Conservation (phyloP, 179 eudicot species). For the Camellia oleifera region DNA sequence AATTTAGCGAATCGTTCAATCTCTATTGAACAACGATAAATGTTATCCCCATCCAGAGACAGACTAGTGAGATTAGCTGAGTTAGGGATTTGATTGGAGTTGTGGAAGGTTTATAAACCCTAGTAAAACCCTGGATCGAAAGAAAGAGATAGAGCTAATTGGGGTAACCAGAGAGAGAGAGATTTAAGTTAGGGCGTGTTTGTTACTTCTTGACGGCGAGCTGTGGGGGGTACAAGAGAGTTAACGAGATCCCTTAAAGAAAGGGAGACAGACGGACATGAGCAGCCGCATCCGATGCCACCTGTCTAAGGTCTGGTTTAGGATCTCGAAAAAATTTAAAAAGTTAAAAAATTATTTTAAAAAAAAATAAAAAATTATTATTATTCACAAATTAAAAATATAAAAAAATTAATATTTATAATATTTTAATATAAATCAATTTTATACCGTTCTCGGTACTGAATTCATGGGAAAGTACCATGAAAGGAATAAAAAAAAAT, state of each 20-base stretch:
- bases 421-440: too few species aligned
- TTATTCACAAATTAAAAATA: too few species aligned
- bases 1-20: neutral
- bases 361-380: too few species aligned
- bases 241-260: neutral
- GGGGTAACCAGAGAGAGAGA: neutral
- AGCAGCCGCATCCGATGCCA: too few species aligned
- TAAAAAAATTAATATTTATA: too few species aligned
- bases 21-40: neutral
- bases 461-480: too few species aligned
- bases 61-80: neutral
- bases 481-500: too few species aligned
- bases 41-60: neutral
- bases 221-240: neutral
- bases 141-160: neutral
- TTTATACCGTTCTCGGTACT: too few species aligned
- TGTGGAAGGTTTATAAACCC: neutral
- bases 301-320: too few species aligned
- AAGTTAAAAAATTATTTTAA: too few species aligned
- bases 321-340: too few species aligned
- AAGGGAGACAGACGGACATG: neutral
- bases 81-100: neutral
- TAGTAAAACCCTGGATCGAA: slow-evolving; percentile 3
- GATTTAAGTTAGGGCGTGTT: neutral
- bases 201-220: slow-evolving; percentile 3